Evolutionary conservation across 2,329 filamentous ascomycete species (phyloP).

Genomic region (Phialophora verrucosa): DNA sequence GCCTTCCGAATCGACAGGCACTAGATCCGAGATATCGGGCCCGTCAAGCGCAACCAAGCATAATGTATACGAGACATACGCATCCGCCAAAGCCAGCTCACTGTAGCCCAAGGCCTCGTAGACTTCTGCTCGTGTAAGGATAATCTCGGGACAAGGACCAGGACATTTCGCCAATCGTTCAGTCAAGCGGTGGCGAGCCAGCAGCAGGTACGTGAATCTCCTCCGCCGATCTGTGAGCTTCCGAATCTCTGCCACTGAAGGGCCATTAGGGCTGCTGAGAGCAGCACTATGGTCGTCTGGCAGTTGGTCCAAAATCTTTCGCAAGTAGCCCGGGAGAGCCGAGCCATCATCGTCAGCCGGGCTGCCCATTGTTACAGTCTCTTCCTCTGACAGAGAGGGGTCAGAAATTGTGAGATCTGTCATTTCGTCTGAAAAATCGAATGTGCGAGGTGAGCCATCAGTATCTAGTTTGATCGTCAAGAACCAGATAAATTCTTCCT

Average conservation of each 20-base stretch:
- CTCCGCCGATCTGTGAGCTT: slow-evolving; percentile 10
- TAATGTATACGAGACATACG: slow-evolving; percentile 86
- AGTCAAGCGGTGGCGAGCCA: slow-evolving; percentile 32
- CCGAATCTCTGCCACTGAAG: slow-evolving; percentile 23
- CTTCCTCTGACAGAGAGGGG: not conserved
- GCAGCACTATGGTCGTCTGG: slow-evolving; percentile 7
- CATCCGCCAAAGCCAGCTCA: slow-evolving; percentile 86
- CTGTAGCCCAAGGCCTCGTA: slow-evolving; percentile 81
- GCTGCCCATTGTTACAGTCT: not conserved
- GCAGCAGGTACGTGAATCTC: slow-evolving; percentile 27
- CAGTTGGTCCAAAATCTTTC: slow-evolving; percentile 9
- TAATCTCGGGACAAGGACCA: slow-evolving; percentile 29
- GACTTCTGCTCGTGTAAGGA: slow-evolving; percentile 65
- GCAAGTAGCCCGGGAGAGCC: slow-evolving; percentile 20
- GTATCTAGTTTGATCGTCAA: not conserved
- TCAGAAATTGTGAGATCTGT: not conserved
- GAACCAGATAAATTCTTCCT: slow-evolving; percentile 1
- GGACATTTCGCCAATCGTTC: slow-evolving; percentile 21
- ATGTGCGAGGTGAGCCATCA: not conserved
- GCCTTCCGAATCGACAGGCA: slow-evolving; percentile 55
- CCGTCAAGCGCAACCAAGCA: slow-evolving; percentile 65
- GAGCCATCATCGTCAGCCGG: not conserved
- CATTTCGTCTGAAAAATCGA: not conserved
- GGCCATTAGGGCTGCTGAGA: slow-evolving; percentile 2
- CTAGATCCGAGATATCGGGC: slow-evolving; percentile 80